A percentile compares a stretch with the other conserved stretches of the same genome.
Evolutionary conservation across 176 grass and related monocot genomes (phyloP).

Genomic region (Bromus sterilis): DNA sequence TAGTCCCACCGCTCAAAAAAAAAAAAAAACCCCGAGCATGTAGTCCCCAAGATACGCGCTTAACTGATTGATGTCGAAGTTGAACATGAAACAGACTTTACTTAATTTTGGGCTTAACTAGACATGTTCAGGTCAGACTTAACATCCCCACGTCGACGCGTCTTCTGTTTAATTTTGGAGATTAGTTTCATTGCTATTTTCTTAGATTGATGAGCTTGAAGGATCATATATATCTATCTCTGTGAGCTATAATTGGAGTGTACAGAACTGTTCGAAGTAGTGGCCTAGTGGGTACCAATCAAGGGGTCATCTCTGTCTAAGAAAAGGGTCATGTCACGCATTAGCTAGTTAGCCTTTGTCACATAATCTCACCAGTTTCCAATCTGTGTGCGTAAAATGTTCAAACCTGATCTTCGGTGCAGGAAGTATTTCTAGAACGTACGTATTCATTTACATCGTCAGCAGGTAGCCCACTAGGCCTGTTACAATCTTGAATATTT

Average conservation of each 20-base stretch:
- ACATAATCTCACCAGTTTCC: not conserved
- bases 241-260: not conserved
- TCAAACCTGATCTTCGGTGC: no score
- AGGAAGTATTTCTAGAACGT: no score
- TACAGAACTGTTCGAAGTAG: not conserved
- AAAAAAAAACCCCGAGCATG: no score
- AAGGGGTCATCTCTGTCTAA: not conserved
- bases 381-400: no score
- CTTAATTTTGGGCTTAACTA: not conserved
- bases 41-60: not conserved
- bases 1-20: no score
- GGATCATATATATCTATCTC: not conserved
- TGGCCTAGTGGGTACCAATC: not conserved
- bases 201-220: not conserved
- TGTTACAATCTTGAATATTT: no score
- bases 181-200: not conserved
- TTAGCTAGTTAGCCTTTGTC: not conserved
- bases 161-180: not conserved
- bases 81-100: not conserved
- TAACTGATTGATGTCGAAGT: not conserved
- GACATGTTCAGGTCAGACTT: not conserved
- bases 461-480: no score
- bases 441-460: no score
- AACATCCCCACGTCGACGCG: not conserved
- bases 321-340: not conserved